phyloP scores from a whole-genome alignment of 257 asterid genomes.

The Vinca minor region DNA sequence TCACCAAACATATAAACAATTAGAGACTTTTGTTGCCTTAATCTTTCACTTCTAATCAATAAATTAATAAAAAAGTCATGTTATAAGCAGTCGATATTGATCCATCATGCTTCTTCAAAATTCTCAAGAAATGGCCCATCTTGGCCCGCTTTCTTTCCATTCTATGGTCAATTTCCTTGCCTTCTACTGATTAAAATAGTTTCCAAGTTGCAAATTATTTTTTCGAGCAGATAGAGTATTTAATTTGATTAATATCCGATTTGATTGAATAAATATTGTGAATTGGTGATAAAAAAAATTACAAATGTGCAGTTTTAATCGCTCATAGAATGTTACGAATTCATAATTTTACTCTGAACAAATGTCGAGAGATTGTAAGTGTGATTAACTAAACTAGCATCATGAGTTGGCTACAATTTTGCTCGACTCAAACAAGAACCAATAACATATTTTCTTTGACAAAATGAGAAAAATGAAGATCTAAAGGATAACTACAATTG shows the following conservation, averaged over 20 bases:
- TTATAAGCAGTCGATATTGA: not conserved
- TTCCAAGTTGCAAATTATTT: not conserved
- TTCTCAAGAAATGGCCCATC: not conserved
- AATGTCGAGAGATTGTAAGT: too few species aligned
- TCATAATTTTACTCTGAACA: too few species aligned
- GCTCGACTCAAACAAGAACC: not conserved
- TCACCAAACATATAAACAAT: conserved; percentile 7
- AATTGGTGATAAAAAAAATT: too few species aligned
- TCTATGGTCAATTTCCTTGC: conserved; percentile 8
- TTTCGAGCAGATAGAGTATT: too few species aligned
- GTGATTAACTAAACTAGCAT: too few species aligned
- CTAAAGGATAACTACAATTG: conserved; percentile 1
- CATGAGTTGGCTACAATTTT: too few species aligned
- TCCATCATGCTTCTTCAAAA: not conserved
- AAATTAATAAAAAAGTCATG: not conserved
- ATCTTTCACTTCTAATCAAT: not conserved
- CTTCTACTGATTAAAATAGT: conserved; percentile 5
- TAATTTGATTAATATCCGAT: too few species aligned
- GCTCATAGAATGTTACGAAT: too few species aligned
- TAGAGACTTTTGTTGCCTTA: not conserved
- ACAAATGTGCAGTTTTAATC: too few species aligned
- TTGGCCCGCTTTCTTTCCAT: too few species aligned
- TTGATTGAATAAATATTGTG: too few species aligned
- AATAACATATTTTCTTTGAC: not conserved
- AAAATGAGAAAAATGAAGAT: not conserved